Percentiles rank a stretch among this genome's conserved stretches.
Conservation (phyloP, 2,329 filamentous ascomycete genomes). For the Lojkania enalia region DNA sequence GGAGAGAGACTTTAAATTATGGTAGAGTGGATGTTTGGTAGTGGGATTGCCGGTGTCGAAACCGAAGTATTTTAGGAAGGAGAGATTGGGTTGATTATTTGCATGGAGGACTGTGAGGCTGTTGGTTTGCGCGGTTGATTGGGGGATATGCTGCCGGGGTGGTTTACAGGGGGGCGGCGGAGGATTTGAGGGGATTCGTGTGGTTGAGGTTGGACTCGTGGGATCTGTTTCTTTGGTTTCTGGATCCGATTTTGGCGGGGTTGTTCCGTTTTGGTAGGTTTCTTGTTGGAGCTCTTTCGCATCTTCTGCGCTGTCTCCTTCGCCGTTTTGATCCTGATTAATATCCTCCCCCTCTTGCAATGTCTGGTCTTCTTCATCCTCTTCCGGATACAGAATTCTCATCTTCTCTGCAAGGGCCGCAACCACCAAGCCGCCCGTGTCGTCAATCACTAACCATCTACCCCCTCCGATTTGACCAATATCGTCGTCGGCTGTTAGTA, state of each 20-base stretch:
- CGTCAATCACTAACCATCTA: constrained; percentile 82
- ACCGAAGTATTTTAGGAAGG: constrained; percentile 84
- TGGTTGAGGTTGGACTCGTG: constrained; percentile 6
- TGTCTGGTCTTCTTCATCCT: constrained; percentile 33
- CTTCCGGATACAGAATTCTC: constrained; percentile 69
- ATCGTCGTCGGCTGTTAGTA: constrained; percentile 34
- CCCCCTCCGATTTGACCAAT: constrained; percentile 52
- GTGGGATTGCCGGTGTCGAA: constrained; percentile 70
- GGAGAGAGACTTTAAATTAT: constrained; percentile 78
- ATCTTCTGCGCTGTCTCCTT: constrained; percentile 10
- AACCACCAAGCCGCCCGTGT: constrained; percentile 80
- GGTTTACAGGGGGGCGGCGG: constrained; percentile 28
- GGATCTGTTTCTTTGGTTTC: constrained; percentile 4
- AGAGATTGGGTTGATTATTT: constrained; percentile 85
- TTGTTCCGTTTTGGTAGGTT: constrained; percentile 7
- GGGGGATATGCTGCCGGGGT: constrained; percentile 45
- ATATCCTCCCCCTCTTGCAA: constrained; percentile 22
- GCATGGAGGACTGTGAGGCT: constrained; percentile 80
- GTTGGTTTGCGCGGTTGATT: constrained; percentile 70
- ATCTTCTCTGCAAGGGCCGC: constrained; percentile 87
- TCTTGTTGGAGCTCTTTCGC: constrained; percentile 7
- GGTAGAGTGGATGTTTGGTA: constrained; percentile 75
- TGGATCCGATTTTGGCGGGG: constrained; percentile 26
- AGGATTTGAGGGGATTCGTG: constrained; percentile 30
- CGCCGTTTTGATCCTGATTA: constrained; percentile 1